phyloP scores from a whole-genome alignment of 495 filamentous ascomycete genomes.

The Aspergillus asperescens region DNA sequence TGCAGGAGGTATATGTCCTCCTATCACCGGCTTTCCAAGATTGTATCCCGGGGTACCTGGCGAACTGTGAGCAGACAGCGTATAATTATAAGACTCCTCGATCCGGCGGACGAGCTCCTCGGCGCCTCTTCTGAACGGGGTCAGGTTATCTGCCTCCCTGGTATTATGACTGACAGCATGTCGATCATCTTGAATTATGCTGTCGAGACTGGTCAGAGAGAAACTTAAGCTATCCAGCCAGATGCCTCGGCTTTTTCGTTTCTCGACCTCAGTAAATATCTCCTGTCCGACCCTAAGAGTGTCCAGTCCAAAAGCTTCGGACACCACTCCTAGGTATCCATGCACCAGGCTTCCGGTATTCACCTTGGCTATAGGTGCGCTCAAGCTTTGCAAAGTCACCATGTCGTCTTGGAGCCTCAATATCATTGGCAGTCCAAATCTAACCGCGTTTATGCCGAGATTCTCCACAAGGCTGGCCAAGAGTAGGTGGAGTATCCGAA shows the following conservation, averaged over 20 bases:
- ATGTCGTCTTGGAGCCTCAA: constrained; percentile 82
- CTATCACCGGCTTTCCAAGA: constrained; percentile 56
- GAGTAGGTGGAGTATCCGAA: constrained; percentile 69
- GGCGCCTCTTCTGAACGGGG: constrained; percentile 33
- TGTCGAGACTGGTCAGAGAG: constrained; percentile 49
- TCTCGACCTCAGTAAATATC: constrained; percentile 69
- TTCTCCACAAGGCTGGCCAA: constrained; percentile 65
- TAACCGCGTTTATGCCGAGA: constrained; percentile 78
- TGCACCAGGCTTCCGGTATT: constrained; percentile 78
- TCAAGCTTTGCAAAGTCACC: constrained; percentile 49
- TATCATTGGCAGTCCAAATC: constrained; percentile 79
- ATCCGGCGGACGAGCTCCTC: constrained; percentile 66
- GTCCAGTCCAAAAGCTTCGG: constrained; percentile 72
- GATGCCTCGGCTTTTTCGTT: constrained; percentile 61
- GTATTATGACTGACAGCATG: constrained; percentile 10
- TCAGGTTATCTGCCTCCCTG: constrained; percentile 16
- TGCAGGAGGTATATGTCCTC: constrained; percentile 29
- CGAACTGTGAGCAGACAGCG: constrained; percentile 56
- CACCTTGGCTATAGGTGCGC: constrained; percentile 56
- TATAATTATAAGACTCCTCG: constrained; percentile 58
- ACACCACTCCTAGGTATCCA: constrained; percentile 77
- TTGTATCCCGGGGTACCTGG: constrained; percentile 63
- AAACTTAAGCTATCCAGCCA: constrained; percentile 66
- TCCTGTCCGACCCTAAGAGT: constrained; percentile 57
- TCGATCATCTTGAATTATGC: constrained; percentile 32